Evolutionary conservation across 495 filamentous ascomycete species (phyloP), one percentile per base, ranked within the genome.

Genomic region (Cryomyces antarcticus): DNA sequence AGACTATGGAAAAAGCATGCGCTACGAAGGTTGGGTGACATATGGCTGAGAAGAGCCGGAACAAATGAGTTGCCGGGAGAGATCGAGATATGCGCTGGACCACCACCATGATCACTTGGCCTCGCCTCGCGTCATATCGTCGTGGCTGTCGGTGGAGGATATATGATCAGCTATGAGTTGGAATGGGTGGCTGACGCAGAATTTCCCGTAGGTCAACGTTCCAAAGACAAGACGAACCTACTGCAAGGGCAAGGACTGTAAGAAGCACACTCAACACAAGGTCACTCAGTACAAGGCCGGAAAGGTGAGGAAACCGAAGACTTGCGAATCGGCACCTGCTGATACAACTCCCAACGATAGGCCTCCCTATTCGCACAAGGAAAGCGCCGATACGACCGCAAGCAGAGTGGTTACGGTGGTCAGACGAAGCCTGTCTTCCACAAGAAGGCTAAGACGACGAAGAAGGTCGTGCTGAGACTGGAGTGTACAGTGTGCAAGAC

Each of bases 391-490:
- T 99, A 99, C 74, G 89, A 96, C 72, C 80, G 92, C 62, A 99
- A 99, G 73, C 92, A 99, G 73, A 83, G 78, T 60, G 82, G 89
- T 76, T 97, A 94, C 70, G 89, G 92, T 78, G 89, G 89, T 80
- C 89, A 97, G 72, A 97, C 89, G 51, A 97, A 97, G 71, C 86
- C 86, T 53, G 83, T 94, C 57, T 94, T 99, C 80, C 88, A 95
- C 81, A 96, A 96, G 78, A 95, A 95, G 75, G 92, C 92, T 49
- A 99, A 99, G 80, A 96, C 92, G 51, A 99, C 92, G 57, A 99
- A 96, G 79, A 99, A 99, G 81, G 78, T 99, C 54, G 92, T 99
- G 62, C 70, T 99, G 57, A 74, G 92, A 67, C 70, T 99, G 59
- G 89, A 99, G 68, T 97, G 92, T 71, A 87, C 82, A 54, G 52